These are phyloP conservation scores for Hyparrhenia diplandra DNA, from an alignment of 176 grass and related monocot species.

Conservation along the genomic window DNA sequence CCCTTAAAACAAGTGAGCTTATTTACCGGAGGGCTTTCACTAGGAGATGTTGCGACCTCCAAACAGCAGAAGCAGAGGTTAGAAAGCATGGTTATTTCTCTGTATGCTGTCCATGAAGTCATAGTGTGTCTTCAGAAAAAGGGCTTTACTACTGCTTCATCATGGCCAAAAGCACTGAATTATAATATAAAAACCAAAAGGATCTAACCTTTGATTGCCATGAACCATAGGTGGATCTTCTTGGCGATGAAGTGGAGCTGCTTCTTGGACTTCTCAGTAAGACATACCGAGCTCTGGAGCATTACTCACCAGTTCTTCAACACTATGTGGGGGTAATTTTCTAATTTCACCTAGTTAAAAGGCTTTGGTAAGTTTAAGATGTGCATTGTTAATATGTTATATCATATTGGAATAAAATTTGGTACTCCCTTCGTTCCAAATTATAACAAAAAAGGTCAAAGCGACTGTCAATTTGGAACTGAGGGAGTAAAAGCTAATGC, in stretches of 20 bases:
- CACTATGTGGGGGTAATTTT: slow-evolving; percentile 44
- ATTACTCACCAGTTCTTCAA: slow-evolving; percentile 41
- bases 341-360: not conserved
- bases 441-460: too few relatives aligned
- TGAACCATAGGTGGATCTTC: slow-evolving; percentile 62
- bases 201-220: slow-evolving; percentile 1
- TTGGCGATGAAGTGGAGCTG: slow-evolving; percentile 56
- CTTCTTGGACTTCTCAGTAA: slow-evolving; percentile 52
- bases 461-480: too few relatives aligned
- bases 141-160: not conserved
- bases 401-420: not conserved
- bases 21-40: slow-evolving; percentile 49
- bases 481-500: not conserved
- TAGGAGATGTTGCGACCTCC: slow-evolving; percentile 51
- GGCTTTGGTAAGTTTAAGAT: not conserved
- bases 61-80: slow-evolving; percentile 74
- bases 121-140: too few relatives aligned
- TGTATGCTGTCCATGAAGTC: not conserved
- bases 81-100: not conserved
- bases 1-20: slow-evolving; percentile 47
- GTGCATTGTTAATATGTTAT: not conserved
- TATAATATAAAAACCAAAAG: not conserved
- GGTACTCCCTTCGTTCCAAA: too few relatives aligned
- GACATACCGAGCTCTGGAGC: slow-evolving; percentile 37
- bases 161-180: not conserved